Percentiles rank a stretch among this genome's conserved stretches.
These are phyloP conservation scores for Zea mays DNA, from an alignment of 176 grass and related monocot genomes.

Conservation along the genomic window Zm-B73-REFERENCE-NAM-5.0 NC_050100.1:93922001-93922500, in stretches of 20 bases:
- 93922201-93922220: conserved; percentile 32
- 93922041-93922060: conserved; percentile 59
- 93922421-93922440: background rate
- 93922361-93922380: background rate
- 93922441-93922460: background rate
- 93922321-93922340: background rate
- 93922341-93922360: background rate
- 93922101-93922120: conserved; percentile 46
- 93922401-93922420: background rate
- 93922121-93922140: conserved; percentile 68
- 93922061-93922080: conserved; percentile 40
- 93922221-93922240: background rate
- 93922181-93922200: conserved; percentile 80
- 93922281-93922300: background rate
- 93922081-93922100: conserved; percentile 51
- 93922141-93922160: conserved; percentile 98
- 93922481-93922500: background rate
- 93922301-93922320: background rate
- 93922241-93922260: background rate
- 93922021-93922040: conserved; percentile 19
- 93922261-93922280: background rate
- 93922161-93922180: conserved; percentile 74
- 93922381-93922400: background rate
- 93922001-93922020: background rate
- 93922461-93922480: background rate